Conservation (phyloP, 78 protist genomes). For the Thecamonas trahens region DNA sequence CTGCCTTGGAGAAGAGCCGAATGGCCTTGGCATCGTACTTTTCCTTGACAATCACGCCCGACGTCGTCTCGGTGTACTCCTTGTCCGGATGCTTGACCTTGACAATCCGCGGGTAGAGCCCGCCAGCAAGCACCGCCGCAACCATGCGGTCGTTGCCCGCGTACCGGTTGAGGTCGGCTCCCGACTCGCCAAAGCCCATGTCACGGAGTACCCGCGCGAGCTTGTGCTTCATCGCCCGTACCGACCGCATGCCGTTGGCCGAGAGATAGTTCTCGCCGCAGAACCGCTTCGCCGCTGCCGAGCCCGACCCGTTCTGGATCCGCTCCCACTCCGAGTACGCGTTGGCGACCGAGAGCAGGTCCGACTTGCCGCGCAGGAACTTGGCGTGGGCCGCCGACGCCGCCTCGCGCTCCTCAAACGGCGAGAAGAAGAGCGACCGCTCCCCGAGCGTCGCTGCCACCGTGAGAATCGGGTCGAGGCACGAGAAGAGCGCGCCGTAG, state of each 20-base stretch:
- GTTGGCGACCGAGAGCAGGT: slow-evolving; percentile 13
- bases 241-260: background rate
- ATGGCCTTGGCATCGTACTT: slow-evolving; percentile 7
- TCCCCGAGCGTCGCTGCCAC: slow-evolving; percentile 45
- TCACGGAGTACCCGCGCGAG: slow-evolving; percentile 3
- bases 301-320: background rate
- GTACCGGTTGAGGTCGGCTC: background rate
- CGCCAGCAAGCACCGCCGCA: slow-evolving; percentile 35
- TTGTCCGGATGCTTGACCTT: slow-evolving; percentile 8
- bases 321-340: slow-evolving; percentile 20
- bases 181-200: slow-evolving; percentile 11
- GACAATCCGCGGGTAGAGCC: slow-evolving; percentile 61
- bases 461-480: slow-evolving; percentile 46
- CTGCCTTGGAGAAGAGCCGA: background rate
- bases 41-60: slow-evolving; percentile 11
- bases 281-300: slow-evolving; percentile 5
- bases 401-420: slow-evolving; percentile 32
- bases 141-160: background rate
- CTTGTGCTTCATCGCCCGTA: slow-evolving; percentile 11
- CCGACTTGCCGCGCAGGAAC: slow-evolving; percentile 1
- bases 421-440: slow-evolving; percentile 33
- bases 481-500: slow-evolving; percentile 14
- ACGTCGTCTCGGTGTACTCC: background rate
- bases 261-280: too few species aligned
- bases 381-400: background rate